Conservation (phyloP, 345 rosid genomes). For the Eutrema yunnanense region DNA sequence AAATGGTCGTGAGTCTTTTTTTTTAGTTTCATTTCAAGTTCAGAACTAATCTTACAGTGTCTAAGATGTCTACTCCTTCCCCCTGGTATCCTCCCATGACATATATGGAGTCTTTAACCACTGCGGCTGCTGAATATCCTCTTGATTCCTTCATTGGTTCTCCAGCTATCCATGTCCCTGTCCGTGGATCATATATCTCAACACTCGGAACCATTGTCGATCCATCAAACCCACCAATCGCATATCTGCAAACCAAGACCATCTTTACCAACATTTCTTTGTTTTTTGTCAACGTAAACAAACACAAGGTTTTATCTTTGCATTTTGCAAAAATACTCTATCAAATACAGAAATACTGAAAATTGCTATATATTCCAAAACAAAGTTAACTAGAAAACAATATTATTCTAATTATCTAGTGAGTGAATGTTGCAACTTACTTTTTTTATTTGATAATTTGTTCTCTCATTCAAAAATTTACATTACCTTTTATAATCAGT, state of each 20-base stretch:
- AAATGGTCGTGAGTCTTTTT: neutral
- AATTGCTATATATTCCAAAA: too few species aligned
- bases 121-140: conserved; percentile 66
- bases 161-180: conserved; percentile 54
- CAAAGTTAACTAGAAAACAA: neutral
- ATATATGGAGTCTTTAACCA: conserved; percentile 44
- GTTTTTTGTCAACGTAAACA: neutral
- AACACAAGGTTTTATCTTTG: neutral
- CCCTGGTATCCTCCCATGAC: conserved; percentile 56
- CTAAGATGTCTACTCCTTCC: conserved; percentile 32
- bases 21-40: neutral
- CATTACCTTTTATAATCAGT: neutral
- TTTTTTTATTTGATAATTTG: neutral
- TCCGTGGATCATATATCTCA: conserved; percentile 65
- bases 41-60: conserved; percentile 41
- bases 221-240: conserved; percentile 76
- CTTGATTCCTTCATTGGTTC: conserved; percentile 57
- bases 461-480: neutral
- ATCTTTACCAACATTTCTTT: neutral
- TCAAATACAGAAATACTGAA: neutral
- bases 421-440: neutral
- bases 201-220: conserved; percentile 53
- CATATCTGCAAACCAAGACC: conserved; percentile 45
- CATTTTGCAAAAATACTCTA: neutral
- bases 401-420: neutral